Evolutionary conservation across 257 asterid genomes (phyloP).

Genomic region (Penstemon barbatus): DNA sequence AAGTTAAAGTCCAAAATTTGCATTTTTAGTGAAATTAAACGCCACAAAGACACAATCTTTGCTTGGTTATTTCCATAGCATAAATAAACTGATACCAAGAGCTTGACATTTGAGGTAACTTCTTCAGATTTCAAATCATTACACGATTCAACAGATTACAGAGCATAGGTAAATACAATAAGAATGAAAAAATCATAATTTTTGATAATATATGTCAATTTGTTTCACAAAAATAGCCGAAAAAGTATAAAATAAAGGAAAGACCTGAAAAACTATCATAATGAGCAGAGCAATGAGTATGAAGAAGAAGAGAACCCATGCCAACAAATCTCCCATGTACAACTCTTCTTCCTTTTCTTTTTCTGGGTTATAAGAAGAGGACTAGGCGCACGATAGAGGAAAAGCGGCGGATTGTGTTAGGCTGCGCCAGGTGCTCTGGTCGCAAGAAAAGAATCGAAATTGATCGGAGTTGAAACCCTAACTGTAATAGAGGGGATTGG

Average conservation of each 20-base stretch:
- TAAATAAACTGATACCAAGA: neutral
- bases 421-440: too few species aligned
- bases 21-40: too few species aligned
- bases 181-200: slow-evolving; percentile 5
- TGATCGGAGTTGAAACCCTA: too few species aligned
- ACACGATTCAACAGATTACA: slow-evolving; percentile 11
- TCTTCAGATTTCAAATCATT: neutral
- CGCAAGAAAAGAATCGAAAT: too few species aligned
- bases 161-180: neutral
- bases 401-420: too few species aligned
- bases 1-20: too few species aligned
- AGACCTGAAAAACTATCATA: slow-evolving; percentile 80
- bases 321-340: slow-evolving; percentile 61
- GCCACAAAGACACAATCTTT: neutral
- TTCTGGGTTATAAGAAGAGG: too few species aligned
- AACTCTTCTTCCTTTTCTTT: too few species aligned
- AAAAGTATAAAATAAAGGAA: neutral
- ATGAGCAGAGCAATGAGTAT: slow-evolving; percentile 59
- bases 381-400: too few species aligned
- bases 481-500: too few species aligned
- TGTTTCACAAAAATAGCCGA: too few species aligned
- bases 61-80: neutral
- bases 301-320: slow-evolving; percentile 89
- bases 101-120: neutral
- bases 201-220: too few species aligned